Conservation (phyloP, 1,139 yeast genomes). For the Diutina neorugosa region DNA sequence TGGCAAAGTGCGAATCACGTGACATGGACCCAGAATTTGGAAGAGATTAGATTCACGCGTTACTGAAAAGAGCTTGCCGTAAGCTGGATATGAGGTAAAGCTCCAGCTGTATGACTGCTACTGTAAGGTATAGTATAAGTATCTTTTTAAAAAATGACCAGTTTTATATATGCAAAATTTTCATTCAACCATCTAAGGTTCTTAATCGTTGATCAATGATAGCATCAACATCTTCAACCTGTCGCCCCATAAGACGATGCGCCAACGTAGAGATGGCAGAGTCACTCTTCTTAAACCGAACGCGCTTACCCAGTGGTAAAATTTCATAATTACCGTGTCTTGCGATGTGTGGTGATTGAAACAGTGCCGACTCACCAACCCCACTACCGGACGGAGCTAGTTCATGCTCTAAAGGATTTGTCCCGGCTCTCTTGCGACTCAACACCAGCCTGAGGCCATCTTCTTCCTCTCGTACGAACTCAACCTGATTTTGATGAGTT, state of each 20-base stretch:
- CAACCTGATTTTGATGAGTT: conserved; percentile 4
- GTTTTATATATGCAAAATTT: neutral
- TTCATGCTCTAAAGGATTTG: conserved; percentile 32
- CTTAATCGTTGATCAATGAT: conserved; percentile 43
- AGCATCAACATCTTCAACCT: conserved; percentile 45
- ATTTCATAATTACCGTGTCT: conserved; percentile 36
- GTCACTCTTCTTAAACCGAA: conserved; percentile 24
- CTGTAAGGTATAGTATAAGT: too few relatives aligned
- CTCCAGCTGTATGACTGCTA: too few relatives aligned
- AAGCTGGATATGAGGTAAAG: too few relatives aligned
- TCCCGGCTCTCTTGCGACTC: conserved; percentile 40
- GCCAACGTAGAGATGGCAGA: conserved; percentile 15
- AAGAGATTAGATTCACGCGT: neutral
- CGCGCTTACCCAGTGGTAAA: conserved; percentile 59
- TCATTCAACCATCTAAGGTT: neutral
- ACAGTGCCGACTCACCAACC: conserved; percentile 11
- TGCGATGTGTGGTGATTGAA: conserved; percentile 8
- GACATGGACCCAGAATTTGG: neutral
- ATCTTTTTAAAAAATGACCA: too few relatives aligned
- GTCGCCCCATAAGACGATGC: conserved; percentile 18
- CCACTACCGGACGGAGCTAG: conserved; percentile 42
- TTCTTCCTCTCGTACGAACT: conserved; percentile 5
- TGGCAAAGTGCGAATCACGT: neutral
- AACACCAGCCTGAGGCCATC: conserved; percentile 10
- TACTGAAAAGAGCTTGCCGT: too few relatives aligned